Evolutionary conservation across 116 monocot species (phyloP).

Genomic region (Phalaenopsis hybrid): DNA sequence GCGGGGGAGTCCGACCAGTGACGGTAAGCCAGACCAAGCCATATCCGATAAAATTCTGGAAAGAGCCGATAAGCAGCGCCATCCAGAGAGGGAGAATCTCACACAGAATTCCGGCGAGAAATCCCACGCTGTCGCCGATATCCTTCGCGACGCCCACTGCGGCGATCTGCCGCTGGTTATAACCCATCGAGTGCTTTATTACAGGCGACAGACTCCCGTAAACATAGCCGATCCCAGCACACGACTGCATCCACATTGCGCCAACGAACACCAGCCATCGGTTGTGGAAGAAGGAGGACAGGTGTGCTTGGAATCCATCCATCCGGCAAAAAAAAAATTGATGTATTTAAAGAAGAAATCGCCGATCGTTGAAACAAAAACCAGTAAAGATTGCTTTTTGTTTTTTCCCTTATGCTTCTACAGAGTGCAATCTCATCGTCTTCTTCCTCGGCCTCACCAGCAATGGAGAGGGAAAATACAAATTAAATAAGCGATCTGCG

Average conservation of each 20-base stretch:
- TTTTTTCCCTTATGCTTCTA: too few species aligned
- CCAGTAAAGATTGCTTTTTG: too few species aligned
- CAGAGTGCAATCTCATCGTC: background rate
- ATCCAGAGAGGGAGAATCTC: slow-evolving; percentile 72
- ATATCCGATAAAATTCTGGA: slow-evolving; percentile 71
- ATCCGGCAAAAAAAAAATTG: slow-evolving; percentile 5
- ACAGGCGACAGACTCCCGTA: slow-evolving; percentile 76
- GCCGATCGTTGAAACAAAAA: too few species aligned
- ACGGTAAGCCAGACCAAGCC: slow-evolving; percentile 77
- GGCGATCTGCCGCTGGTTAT: slow-evolving; percentile 72
- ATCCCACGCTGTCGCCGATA: slow-evolving; percentile 72
- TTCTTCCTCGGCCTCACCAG: background rate
- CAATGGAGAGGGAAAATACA: too few species aligned
- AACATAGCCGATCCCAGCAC: slow-evolving; percentile 65
- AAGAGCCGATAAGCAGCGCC: slow-evolving; percentile 53
- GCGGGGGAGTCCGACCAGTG: slow-evolving; percentile 23
- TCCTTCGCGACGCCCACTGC: slow-evolving; percentile 75
- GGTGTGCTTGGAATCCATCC: slow-evolving; percentile 10
- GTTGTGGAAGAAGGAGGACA: slow-evolving; percentile 47
- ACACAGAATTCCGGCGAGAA: slow-evolving; percentile 63
- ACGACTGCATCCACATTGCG: slow-evolving; percentile 74
- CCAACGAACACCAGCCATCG: slow-evolving; percentile 81
- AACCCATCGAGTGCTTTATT: slow-evolving; percentile 56
- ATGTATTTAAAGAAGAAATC: too few species aligned
- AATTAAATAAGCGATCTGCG: too few species aligned